phyloP scores from a whole-genome alignment of 2,329 filamentous ascomycete species.

The Pseudocercospora cruenta region DNA sequence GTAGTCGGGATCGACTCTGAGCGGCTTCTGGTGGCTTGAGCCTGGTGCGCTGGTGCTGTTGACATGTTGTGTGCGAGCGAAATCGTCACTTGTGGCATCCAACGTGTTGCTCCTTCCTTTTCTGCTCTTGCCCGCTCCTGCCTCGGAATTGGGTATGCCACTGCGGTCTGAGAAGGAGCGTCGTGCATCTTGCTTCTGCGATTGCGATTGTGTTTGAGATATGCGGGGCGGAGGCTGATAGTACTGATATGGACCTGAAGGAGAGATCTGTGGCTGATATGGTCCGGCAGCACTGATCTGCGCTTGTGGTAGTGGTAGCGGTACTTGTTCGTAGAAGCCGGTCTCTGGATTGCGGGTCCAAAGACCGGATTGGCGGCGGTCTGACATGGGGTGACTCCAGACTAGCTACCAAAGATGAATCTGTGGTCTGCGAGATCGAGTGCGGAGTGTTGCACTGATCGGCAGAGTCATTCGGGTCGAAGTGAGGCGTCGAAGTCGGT shows the following conservation, averaged over 20 bases:
- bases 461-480: not conserved
- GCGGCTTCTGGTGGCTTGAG: constrained; percentile 19
- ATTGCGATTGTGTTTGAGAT: not conserved
- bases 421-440: not conserved
- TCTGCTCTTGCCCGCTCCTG: constrained; percentile 16
- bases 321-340: constrained; percentile 31
- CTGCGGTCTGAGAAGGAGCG: constrained; percentile 37
- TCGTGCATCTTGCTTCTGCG: constrained; percentile 17
- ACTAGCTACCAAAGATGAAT: not conserved
- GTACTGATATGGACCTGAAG: constrained; percentile 35
- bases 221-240: constrained; percentile 33
- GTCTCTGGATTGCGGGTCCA: constrained; percentile 33
- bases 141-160: constrained; percentile 19
- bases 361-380: constrained; percentile 37
- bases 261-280: constrained; percentile 7
- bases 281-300: constrained; percentile 12
- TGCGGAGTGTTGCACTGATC: not conserved
- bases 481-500: not conserved
- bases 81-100: constrained; percentile 13
- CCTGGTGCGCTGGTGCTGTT: constrained; percentile 21
- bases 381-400: constrained; percentile 18
- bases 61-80: constrained; percentile 19
- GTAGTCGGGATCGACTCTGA: constrained; percentile 33
- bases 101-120: constrained; percentile 21
- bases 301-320: constrained; percentile 18